Evolutionary conservation across 169 alveolate species (phyloP).

Genomic region (Plasmodium cynomolgi): DNA sequence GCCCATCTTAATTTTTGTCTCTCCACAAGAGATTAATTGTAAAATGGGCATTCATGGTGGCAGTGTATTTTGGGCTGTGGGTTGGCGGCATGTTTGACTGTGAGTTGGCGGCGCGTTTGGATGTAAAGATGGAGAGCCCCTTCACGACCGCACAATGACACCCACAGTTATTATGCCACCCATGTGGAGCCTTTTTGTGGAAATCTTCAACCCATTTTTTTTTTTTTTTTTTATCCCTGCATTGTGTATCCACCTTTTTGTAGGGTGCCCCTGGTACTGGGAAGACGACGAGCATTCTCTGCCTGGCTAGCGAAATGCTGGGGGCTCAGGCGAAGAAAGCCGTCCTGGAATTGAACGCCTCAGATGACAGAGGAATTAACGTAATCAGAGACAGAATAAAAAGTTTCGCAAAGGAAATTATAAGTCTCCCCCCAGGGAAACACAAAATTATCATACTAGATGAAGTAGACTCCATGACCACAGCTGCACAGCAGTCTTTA

Average conservation of each 20-base stretch:
- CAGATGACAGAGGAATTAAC: conserved; percentile 99
- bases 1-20: background rate
- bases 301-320: conserved; percentile 97
- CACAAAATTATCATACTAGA: conserved; percentile 98
- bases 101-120: too few species aligned
- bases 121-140: background rate
- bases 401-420: conserved; percentile 95
- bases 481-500: conserved; percentile 99
- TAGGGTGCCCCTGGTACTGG: conserved; percentile 99
- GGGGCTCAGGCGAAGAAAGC: conserved; percentile 91
- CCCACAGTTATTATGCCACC: background rate
- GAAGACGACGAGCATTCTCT: conserved; percentile 97
- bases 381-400: conserved; percentile 98
- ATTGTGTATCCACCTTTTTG: background rate
- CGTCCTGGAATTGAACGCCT: conserved; percentile 98
- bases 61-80: background rate
- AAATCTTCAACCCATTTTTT: background rate
- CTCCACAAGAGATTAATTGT: background rate
- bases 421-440: conserved; percentile 93
- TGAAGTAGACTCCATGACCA: conserved; percentile 99
- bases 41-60: background rate
- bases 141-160: background rate
- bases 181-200: background rate
- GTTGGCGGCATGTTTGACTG: background rate
- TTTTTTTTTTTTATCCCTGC: background rate